These are phyloP conservation scores for Anthracocystis setariae DNA, from an alignment of 1,284 basidiomycete species.

Conservation along the genomic window DNA sequence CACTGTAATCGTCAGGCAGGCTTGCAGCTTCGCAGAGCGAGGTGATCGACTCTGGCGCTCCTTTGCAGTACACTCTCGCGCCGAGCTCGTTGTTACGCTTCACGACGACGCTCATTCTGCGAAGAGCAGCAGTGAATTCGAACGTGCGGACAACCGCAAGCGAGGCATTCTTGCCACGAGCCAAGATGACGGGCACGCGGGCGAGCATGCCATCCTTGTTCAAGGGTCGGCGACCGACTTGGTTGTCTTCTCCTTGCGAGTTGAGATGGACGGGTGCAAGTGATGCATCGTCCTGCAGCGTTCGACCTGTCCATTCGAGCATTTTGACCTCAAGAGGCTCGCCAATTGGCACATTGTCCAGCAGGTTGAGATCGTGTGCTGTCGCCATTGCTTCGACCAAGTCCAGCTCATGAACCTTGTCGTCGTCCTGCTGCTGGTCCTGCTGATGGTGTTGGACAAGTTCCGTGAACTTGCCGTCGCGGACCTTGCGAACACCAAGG, in stretches of 20 bases:
- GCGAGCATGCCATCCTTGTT: conserved; percentile 28
- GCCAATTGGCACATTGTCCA: conserved; percentile 87
- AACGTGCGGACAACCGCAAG: conserved; percentile 92
- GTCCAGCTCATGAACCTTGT: conserved; percentile 78
- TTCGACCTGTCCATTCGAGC: conserved; percentile 96
- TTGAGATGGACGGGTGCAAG: conserved; percentile 21
- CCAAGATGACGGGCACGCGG: conserved; percentile 31
- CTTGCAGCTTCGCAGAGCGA: conserved; percentile 76
- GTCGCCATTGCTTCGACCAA: conserved; percentile 93
- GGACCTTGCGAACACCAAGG: conserved; percentile 71
- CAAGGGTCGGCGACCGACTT: conserved; percentile 6
- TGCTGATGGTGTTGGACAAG: conserved; percentile 1
- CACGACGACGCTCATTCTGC: conserved; percentile 97
- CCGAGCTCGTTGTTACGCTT: conserved; percentile 89
- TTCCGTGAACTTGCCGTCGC: conserved; percentile 74
- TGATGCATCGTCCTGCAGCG: conserved; percentile 70
- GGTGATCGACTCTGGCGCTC: conserved; percentile 95
- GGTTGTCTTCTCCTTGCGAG: neutral
- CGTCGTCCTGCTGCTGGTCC: neutral
- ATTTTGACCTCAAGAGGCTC: conserved; percentile 90
- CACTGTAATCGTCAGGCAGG: conserved; percentile 89
- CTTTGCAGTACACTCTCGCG: conserved; percentile 97
- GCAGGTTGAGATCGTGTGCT: conserved; percentile 93
- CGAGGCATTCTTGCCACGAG: neutral
- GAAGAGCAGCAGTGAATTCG: conserved; percentile 91